Conservation (phyloP, 768 basidiomycete species). For the Suillus decipiens region DNA sequence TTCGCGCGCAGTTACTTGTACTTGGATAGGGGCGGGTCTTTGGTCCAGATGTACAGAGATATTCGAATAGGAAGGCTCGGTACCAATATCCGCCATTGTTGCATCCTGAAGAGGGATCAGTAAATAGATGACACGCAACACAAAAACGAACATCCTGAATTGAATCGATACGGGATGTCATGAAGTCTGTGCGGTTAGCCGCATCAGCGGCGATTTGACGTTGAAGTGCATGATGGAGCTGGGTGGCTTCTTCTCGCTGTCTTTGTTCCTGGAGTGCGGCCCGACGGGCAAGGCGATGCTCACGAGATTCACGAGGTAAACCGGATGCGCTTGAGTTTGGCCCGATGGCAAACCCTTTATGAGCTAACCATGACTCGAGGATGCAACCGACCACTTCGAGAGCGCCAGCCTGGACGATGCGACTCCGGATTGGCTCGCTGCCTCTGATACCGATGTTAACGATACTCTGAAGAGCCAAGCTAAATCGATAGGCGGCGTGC, state of each 20-base stretch:
- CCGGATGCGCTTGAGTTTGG: constrained; percentile 79
- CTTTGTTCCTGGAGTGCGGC: constrained; percentile 56
- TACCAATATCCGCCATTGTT: constrained; percentile 32
- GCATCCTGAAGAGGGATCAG: constrained; percentile 30
- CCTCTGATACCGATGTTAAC: constrained; percentile 97
- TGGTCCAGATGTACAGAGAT: constrained; percentile 24
- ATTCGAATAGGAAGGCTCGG: constrained; percentile 22
- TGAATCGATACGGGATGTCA: constrained; percentile 11
- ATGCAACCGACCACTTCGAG: constrained; percentile 93
- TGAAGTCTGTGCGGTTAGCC: constrained; percentile 21
- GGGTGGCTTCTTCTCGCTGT: constrained; percentile 60
- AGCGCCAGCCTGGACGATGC: constrained; percentile 94
- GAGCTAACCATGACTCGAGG: constrained; percentile 89
- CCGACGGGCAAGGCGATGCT: constrained; percentile 67
- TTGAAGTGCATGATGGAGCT: constrained; percentile 59
- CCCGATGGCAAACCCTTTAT: constrained; percentile 84
- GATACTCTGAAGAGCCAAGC: constrained; percentile 93
- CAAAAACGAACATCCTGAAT: constrained; percentile 25
- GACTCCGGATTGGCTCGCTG: constrained; percentile 85
- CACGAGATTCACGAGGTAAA: constrained; percentile 70
- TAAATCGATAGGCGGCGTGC: constrained; percentile 85
- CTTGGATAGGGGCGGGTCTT: constrained; percentile 20
- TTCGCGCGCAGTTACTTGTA: constrained; percentile 23
- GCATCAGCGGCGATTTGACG: constrained; percentile 45
- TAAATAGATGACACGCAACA: neutral